Evolutionary conservation across 805 yeast species (phyloP), one percentile per base, ranked within the genome.

Genomic region (Wickerhamomyces xylosicus): DNA sequence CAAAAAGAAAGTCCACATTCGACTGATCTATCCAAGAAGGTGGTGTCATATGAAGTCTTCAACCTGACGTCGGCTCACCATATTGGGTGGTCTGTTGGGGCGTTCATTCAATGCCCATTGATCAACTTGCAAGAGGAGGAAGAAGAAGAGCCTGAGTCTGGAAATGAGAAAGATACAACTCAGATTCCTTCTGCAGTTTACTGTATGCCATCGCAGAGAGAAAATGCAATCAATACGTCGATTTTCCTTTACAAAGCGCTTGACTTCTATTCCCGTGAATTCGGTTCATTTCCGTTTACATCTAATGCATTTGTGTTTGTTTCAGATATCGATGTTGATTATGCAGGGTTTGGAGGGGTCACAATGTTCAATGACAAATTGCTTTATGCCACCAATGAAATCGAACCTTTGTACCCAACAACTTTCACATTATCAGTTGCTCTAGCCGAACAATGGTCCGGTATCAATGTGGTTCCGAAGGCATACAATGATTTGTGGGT

Each of bases 41-140:
- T 79, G 2, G 86, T 74, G 37, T 68, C 77, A 17, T 90, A 79
- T 67, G 76, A 79, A 14, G 63, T 85, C 8, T 79, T 79, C 53
- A 84, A 79, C 40, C 95, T 97, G 1, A 82, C 86, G 1, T 80
- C 95, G 29, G 85, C 98, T 1, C 97, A 89, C 48, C 97, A 90
- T 58, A 68, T 92, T 17, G 97, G 97, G 0, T 92, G 95, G 79
- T 89, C 95, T 0, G 74, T 87, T 4, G 98, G 97, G 0, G 80
- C 95, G 2, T 92, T 90, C 56, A 78, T 79, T 33, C 72, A 73
- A 39, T 62, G 77, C 2, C 73, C 77, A 0, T 50, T 86, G 22
- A 57, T 77, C 7, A 73, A 69, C 34, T 49, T 58, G 31, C 57
- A 57, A 31, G 62, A 57, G 22, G n/a, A n/a, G n/a, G n/a, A 21